Conservation (phyloP, 2,329 filamentous ascomycete species). For the Aspergillus tanneri region DNA sequence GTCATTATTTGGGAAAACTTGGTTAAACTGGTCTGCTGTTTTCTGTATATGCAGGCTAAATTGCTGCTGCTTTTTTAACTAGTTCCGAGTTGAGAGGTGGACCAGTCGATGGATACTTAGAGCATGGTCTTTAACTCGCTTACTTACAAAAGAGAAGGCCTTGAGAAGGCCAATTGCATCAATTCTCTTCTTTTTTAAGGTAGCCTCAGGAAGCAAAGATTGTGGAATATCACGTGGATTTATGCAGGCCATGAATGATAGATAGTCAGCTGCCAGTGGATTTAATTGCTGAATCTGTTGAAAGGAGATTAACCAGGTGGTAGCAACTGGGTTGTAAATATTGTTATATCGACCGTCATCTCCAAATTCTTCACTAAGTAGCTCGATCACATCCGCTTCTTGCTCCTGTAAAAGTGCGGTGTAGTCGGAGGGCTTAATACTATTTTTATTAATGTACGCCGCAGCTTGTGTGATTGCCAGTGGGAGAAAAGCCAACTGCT, state of each 20-base stretch:
- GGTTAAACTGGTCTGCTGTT: neutral
- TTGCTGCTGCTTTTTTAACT: conserved; percentile 16
- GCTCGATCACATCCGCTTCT: conserved; percentile 5
- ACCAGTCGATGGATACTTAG: conserved; percentile 32
- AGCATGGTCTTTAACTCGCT: neutral
- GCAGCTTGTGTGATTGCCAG: conserved; percentile 27
- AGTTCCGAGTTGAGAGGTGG: conserved; percentile 27
- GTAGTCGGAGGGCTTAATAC: neutral
- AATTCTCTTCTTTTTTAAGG: conserved; percentile 17
- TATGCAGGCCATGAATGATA: conserved; percentile 37
- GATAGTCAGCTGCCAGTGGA: conserved; percentile 34
- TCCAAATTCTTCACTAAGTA: conserved; percentile 11
- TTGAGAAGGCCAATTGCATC: conserved; percentile 31
- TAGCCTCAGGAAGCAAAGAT: conserved; percentile 30
- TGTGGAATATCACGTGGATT: conserved; percentile 31
- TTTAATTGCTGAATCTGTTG: conserved; percentile 20
- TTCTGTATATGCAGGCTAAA: neutral
- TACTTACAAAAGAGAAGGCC: conserved; percentile 20
- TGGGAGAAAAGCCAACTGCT: conserved; percentile 22
- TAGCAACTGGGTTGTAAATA: conserved; percentile 6
- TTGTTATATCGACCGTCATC: conserved; percentile 9
- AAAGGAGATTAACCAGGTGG: conserved; percentile 15
- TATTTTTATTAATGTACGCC: conserved; percentile 19
- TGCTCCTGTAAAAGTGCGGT: conserved; percentile 3
- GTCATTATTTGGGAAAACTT: conserved; percentile 10